Base-by-base conservation (phyloP, 2,329 filamentous ascomycete species). In the Tolypocladium cylindrosporum region DNA sequence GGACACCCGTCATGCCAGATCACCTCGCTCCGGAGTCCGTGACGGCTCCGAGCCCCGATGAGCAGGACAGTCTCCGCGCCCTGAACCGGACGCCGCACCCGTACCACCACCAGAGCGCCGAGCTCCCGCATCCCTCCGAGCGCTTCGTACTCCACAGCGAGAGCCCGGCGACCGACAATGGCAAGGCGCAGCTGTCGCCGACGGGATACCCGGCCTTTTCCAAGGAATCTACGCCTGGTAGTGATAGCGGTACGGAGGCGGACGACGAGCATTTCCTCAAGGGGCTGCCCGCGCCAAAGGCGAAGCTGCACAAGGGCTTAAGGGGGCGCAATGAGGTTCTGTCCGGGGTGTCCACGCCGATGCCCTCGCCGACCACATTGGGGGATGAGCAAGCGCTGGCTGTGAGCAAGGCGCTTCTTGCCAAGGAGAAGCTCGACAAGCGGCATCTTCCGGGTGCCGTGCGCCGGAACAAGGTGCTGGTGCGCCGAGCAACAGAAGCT, bases 211-310 rank as follows among this genome's bases (percentile, higher is more conserved):
- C 65, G n/a, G 63, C 66, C 51, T 72, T 76, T 61, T 71, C 75
- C 59, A 79, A 77, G 62, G 79, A 82, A 55, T 83, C 82, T 5
- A 78, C 80, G 1, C 80, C 85, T 2, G 83, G 83, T 13, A 96
- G 90, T 71, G 92, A 96, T 64, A 96, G 91, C 70, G 93, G 93
- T 31, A 96, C 92, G 21, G 93, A 97, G 70, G 93, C 93, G 43
- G 93, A 97, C 67, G 93, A 97, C 74, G 93, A 97, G 71, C 89
- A 92, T 62, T 87, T 93, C 64, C 78, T 96, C 58, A 94, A 88
- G 70, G 89, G 91, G 0, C 75, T 97, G 27, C 92, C 93, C 1
- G 90, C 92, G 3, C 89, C 92, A 2, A 87, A 81, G n/a, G 65
- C 80, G 10, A 82, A 85, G 60, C 79, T 84, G 39, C 87, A 89